Evolutionary conservation across 1,284 basidiomycete species (phyloP).

Genomic region (Phaffia rhodozyma): DNA sequence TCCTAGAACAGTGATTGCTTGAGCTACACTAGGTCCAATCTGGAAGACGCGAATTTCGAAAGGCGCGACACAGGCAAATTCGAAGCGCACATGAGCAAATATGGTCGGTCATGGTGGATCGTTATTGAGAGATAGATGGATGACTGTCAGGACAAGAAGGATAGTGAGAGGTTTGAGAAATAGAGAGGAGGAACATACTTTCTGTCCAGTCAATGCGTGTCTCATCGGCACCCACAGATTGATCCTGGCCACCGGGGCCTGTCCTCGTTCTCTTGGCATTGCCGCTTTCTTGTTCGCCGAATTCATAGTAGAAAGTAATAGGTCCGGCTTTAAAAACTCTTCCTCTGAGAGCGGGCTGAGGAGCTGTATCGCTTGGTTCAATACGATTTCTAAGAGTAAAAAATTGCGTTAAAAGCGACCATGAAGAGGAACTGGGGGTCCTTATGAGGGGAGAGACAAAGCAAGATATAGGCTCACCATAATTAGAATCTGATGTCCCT

Average conservation of each 20-base stretch:
- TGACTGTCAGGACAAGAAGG: too few species aligned
- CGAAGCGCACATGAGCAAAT: too few species aligned
- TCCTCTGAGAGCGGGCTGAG: not conserved
- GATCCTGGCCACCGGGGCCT: constrained; percentile 40
- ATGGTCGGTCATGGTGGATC: too few species aligned
- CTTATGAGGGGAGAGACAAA: too few species aligned
- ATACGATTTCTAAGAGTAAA: not conserved
- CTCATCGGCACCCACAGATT: constrained; percentile 57
- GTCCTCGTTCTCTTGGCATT: constrained; percentile 36
- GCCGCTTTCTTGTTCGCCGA: constrained; percentile 37
- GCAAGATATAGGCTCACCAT: too few species aligned
- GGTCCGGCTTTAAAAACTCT: constrained; percentile 24
- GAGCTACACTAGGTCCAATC: constrained; percentile 2
- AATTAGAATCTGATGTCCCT: too few species aligned
- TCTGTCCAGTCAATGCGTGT: constrained; percentile 64
- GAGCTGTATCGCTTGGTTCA: not conserved
- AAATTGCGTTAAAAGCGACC: not conserved
- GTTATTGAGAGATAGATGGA: too few species aligned
- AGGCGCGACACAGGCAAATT: too few species aligned
- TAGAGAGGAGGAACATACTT: constrained; percentile 44
- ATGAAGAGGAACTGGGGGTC: too few species aligned
- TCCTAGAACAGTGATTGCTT: constrained; percentile 1
- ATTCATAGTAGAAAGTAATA: constrained; percentile 20
- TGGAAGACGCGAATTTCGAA: not conserved
- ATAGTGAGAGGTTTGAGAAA: not conserved